Percentiles rank a stretch among this genome's conserved stretches.
phyloP scores from a whole-genome alignment of 1,139 yeast genomes.

The Diutina rugosa region DNA sequence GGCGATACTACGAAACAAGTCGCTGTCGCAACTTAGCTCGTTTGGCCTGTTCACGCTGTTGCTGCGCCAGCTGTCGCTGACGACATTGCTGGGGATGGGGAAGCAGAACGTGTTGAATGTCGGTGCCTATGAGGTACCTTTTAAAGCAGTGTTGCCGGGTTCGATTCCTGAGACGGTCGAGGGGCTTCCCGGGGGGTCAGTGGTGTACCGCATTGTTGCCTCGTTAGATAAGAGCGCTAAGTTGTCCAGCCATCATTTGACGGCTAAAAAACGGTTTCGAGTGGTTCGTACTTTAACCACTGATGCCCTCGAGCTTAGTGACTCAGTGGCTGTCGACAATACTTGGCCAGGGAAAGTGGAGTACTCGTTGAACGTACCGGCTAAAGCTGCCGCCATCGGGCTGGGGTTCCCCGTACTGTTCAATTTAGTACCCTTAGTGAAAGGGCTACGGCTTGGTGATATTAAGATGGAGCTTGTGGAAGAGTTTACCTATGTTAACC shows the following conservation, averaged over 20 bases:
- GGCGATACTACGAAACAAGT: conserved; percentile 11
- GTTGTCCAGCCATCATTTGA: conserved; percentile 26
- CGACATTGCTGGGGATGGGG: conserved; percentile 7
- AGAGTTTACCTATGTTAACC: conserved; percentile 48
- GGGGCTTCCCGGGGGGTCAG: conserved; percentile 76
- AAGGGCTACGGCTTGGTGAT: conserved; percentile 69
- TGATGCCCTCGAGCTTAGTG: conserved; percentile 79
- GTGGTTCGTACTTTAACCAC: conserved; percentile 83
- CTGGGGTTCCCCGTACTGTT: conserved; percentile 60
- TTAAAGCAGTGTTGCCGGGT: conserved; percentile 78
- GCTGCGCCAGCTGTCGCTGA: conserved; percentile 1
- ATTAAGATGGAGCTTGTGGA: conserved; percentile 59
- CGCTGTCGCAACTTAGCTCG: conserved; percentile 15
- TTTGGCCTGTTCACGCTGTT: conserved; percentile 3
- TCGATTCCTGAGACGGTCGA: conserved; percentile 79
- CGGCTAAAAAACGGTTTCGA: conserved; percentile 63
- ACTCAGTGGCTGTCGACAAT: conserved; percentile 88
- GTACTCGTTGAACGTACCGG: conserved; percentile 75
- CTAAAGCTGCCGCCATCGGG: conserved; percentile 86
- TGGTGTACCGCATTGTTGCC: conserved; percentile 71
- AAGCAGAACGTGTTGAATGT: conserved; percentile 26
- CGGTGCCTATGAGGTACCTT: conserved; percentile 90
- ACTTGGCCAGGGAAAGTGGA: conserved; percentile 95
- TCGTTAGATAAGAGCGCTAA: conserved; percentile 75
- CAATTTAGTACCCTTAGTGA: conserved; percentile 64